Percentiles rank a stretch among this genome's conserved stretches.
phyloP scores from a whole-genome alignment of 208 protist species.

The Trypanosoma scelopori region DNA sequence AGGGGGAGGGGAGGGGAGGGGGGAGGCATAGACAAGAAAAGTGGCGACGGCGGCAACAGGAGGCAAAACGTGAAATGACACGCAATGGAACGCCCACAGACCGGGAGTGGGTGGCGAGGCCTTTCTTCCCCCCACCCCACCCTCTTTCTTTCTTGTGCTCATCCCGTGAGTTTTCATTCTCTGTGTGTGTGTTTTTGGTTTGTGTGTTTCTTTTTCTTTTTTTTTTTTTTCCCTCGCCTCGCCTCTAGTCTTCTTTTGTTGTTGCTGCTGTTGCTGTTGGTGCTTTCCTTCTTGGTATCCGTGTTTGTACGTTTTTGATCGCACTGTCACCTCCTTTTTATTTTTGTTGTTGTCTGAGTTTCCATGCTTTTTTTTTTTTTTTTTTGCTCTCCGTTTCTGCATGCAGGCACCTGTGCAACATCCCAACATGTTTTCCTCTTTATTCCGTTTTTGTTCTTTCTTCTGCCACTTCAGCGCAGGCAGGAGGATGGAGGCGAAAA shows the following conservation, averaged over 20 bases:
- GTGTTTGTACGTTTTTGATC: slow-evolving; percentile 4
- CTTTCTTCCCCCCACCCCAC: too few species aligned
- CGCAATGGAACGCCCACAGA: background rate
- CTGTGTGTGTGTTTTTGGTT: background rate
- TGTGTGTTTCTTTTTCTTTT: slow-evolving; percentile 11
- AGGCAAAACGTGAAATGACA: background rate
- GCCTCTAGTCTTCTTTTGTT: slow-evolving; percentile 6
- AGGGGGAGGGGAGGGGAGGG: too few species aligned
- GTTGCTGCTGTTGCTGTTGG: background rate
- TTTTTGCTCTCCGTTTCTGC: background rate
- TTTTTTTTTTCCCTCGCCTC: background rate
- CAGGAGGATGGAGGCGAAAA: too few species aligned
- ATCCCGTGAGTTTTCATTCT: too few species aligned
- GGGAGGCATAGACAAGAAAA: too few species aligned
- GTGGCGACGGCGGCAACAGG: background rate
- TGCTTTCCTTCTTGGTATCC: background rate
- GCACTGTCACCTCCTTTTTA: background rate
- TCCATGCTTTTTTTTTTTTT: slow-evolving; percentile 8
- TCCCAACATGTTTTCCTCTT: too few species aligned
- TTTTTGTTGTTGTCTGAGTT: slow-evolving; percentile 21
- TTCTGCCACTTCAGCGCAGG: too few species aligned
- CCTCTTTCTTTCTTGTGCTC: too few species aligned
- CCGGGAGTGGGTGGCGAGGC: too few species aligned
- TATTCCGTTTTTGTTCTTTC: too few species aligned
- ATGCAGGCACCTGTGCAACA: too few species aligned